Base-by-base conservation (phyloP, 1,284 basidiomycete species). In the Lentinula novae-zelandiae region DNA sequence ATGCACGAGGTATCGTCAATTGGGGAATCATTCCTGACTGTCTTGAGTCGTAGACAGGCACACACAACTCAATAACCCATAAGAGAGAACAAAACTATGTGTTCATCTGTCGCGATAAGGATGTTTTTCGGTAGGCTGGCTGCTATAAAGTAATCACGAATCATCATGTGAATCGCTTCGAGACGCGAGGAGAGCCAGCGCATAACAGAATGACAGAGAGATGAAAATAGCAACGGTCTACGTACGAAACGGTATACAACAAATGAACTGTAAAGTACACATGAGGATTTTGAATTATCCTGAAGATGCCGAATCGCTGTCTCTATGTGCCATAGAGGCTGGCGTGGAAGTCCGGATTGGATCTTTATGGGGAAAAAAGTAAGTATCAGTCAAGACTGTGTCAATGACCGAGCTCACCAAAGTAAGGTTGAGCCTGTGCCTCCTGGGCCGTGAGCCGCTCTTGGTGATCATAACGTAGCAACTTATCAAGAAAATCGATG, bases 381-480 rank as follows among this genome's bases (percentile, higher is more conserved):
- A 63, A 57, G 49, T 54, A 54, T 58, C 63, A 60, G 55, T 17
- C 13, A 6, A 31, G 44, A 39, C 8, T 15, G 22, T 22, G 49
- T 33, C 36, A 40, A 40, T 42, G 42, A 58, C 20, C 34, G 58
- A 9, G 68, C 75, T 65, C 66, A 93, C 93, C 89, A 69, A 97
- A 97, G 77, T 96, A 97, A 39, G 90, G 82, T 70, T 97, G 95
- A 20, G 79, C 81, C 74, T 96, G 93, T 8, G 92, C 92, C 75
- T 98, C 95, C 66, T 87, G 82, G 51, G 96, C 96, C 31, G 96
- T 99, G 64, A 98, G 81, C 59, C 96, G 87, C 72, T 98, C 95
- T 78, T 97, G 95, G 73, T 98, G 96, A 73, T 98, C 94, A 74
- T 98, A 99, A 53, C 93, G 87, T 69, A 99, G 83, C 52, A 99